These are phyloP conservation scores for Cordia subcordata DNA, from an alignment of 257 asterid genomes.

Conservation along the genomic window DNA sequence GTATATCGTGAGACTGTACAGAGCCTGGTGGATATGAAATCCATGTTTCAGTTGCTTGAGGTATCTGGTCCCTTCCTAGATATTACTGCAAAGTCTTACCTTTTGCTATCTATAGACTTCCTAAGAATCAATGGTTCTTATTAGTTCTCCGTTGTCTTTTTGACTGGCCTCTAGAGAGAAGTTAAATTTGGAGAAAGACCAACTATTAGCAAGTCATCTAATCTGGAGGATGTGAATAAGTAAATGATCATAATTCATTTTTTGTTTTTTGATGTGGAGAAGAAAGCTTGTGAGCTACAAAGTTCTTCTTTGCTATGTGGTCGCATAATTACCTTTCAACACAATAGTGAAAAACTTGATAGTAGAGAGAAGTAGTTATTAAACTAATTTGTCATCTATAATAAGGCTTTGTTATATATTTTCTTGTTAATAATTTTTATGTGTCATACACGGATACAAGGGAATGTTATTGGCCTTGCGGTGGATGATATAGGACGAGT, in stretches of 20 bases:
- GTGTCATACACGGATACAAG: no score
- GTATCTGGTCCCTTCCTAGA: conserved; percentile 32
- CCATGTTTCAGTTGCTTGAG: conserved; percentile 98
- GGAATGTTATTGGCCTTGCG: no score
- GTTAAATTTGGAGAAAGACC: background rate
- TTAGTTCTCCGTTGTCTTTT: background rate
- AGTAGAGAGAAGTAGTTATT: no score
- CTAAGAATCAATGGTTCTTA: background rate
- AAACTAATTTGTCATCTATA: no score
- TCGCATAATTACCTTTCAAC: no score
- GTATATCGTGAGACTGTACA: conserved; percentile 94
- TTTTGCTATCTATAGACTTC: background rate
- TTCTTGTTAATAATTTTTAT: no score
- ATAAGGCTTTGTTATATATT: no score
- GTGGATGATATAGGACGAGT: no score
- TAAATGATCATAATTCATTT: background rate
- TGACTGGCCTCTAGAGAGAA: background rate
- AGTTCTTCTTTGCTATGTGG: no score
- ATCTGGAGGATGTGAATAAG: background rate
- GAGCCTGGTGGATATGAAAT: conserved; percentile 87
- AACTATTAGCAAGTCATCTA: background rate
- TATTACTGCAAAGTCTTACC: background rate
- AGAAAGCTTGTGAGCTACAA: background rate
- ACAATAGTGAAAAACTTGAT: no score
- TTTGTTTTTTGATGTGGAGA: no score